Percentiles rank a stretch among this genome's conserved stretches.
phyloP scores from a whole-genome alignment of 192 early-diverging fungal species.

The Linnemannia schmuckeri region DNA sequence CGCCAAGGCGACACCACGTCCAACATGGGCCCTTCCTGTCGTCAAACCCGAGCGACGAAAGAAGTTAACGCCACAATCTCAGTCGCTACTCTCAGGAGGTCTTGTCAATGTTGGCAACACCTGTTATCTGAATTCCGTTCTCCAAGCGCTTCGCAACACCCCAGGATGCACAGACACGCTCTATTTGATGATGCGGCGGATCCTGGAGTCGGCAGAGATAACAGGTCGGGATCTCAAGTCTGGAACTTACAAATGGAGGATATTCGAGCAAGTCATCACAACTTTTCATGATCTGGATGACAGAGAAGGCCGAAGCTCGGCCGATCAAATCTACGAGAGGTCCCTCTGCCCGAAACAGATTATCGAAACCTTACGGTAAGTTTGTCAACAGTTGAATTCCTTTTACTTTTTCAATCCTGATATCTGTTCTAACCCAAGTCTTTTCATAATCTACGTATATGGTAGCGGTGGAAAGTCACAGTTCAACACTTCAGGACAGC shows the following conservation, averaged over 20 bases:
- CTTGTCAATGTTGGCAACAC: conserved; percentile 43
- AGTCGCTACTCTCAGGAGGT: conserved; percentile 33
- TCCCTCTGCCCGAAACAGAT: conserved; percentile 32
- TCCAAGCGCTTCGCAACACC: conserved; percentile 36
- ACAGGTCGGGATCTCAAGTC: background rate
- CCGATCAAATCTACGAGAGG: background rate
- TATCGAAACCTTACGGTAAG: conserved; percentile 34
- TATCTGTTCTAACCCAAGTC: background rate
- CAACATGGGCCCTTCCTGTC: background rate
- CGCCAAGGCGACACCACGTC: background rate
- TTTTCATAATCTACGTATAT: background rate
- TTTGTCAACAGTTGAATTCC: background rate
- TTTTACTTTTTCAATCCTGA: background rate
- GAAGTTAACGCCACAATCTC: conserved; percentile 14
- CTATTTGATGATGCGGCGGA: conserved; percentile 24
- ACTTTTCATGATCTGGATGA: conserved; percentile 8
- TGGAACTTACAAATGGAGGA: conserved; percentile 18
- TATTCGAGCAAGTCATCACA: conserved; percentile 16
- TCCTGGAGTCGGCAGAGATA: background rate
- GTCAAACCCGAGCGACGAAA: conserved; percentile 17
- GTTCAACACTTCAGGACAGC: conserved; percentile 47
- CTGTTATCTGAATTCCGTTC: conserved; percentile 49
- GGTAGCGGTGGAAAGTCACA: conserved; percentile 25
- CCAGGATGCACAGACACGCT: conserved; percentile 16
- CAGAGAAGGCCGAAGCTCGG: background rate